Base-by-base conservation (phyloP, 495 filamentous ascomycete genomes). In the Aspergillus homomorphus region DNA sequence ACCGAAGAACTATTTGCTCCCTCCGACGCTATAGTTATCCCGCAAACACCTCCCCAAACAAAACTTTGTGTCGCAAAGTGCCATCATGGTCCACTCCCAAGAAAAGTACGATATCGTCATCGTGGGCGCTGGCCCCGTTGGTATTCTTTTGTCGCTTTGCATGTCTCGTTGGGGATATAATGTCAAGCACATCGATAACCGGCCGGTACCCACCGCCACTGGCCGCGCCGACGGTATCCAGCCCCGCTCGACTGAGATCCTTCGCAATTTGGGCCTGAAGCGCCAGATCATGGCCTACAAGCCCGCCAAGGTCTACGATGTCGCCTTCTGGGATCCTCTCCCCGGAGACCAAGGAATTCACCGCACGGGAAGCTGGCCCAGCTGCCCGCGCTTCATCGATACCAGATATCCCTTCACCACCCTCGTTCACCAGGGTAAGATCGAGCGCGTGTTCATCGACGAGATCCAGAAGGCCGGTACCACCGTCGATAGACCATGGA, bases 91-190 rank as follows among this genome's bases (percentile, higher is more conserved):
- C 26, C 56, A 61, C 14, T 30, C 48, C 66, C 50, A 56, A 61
- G 79, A 83, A 53, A 80, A 71, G 16, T 86, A 86, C 69, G 87
- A 90, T 63, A 84, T 88, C 58, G 90, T 95, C 65, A 91, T 96
- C 65, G 79, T 96, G 56, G 91, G 91, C 58, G 92, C 91, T 50
- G 91, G 91, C 30, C 91, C 92, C n/a, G 90, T 90, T 26, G 92
- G 91, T 43, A 81, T 95, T 53, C 82, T 92, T 66, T 81, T 96
- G 15, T 91, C 89, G n/a, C 88, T 91, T 18, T 91, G 88, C 72
- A 86, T 88, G 61, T 83, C 81, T 46, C 74, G 85, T 66, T 87
- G 82, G 82, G 84, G 84, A 18, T 87, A 87, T 75, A 84, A 82
- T 62, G 84, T 87, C 61, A 87, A 84, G 72, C 80, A 85, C 63